Evolutionary conservation across 2,329 filamentous ascomycete genomes (phyloP).

Genomic region (Fusarium liriodendri): DNA sequence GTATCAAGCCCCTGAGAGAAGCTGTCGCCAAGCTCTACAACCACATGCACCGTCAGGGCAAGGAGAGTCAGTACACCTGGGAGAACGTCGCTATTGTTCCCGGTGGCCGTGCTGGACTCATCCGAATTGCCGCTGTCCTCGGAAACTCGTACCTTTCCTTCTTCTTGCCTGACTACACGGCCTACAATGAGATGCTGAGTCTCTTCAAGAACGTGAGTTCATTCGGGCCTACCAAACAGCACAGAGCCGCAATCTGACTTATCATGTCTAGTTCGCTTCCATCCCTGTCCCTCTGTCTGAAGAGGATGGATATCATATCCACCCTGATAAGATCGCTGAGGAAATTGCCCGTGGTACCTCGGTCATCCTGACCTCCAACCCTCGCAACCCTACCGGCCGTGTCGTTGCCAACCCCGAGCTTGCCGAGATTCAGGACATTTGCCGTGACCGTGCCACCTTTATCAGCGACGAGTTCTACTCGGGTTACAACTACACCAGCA

Average conservation of each 20-base stretch:
- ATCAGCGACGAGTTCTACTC: constrained; percentile 98
- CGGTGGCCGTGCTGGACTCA: constrained; percentile 90
- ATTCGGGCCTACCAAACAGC: background rate
- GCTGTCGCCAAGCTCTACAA: constrained; percentile 95
- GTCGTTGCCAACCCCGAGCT: constrained; percentile 88
- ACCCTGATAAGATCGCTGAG: constrained; percentile 91
- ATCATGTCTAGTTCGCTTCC: constrained; percentile 74
- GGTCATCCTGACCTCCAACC: constrained; percentile 95
- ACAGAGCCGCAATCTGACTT: constrained; percentile 1
- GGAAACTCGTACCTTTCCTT: constrained; percentile 94
- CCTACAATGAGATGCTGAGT: constrained; percentile 97
- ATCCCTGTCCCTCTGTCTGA: constrained; percentile 87
- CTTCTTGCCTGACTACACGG: constrained; percentile 95
- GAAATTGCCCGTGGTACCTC: constrained; percentile 88
- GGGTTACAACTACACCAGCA: constrained; percentile 93
- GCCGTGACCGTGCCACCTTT: constrained; percentile 87
- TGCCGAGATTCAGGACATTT: constrained; percentile 91
- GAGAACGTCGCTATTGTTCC: constrained; percentile 98
- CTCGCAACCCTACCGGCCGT: constrained; percentile 91
- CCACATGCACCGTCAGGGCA: constrained; percentile 87
- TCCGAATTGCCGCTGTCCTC: constrained; percentile 92
- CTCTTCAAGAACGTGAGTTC: constrained; percentile 85
- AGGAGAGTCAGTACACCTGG: constrained; percentile 91
- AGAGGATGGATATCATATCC: constrained; percentile 91
- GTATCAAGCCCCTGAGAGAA: constrained; percentile 89